Evolutionary conservation across 2,329 filamentous ascomycete genomes (phyloP), one percentile per base, ranked within the genome.

Genomic region (Nigrospora sphaerica): DNA sequence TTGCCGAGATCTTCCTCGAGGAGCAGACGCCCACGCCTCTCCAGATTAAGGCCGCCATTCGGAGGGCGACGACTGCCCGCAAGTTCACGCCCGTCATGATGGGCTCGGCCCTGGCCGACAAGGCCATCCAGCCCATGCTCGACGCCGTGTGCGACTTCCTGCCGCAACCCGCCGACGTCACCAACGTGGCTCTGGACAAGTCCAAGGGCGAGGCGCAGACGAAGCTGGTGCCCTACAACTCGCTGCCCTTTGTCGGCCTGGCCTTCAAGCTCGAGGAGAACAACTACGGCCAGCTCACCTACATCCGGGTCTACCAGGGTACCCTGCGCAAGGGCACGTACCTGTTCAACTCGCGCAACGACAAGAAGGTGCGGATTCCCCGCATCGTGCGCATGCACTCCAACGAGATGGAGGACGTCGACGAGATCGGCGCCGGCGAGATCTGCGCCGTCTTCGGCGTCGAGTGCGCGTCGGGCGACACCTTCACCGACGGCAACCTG

Each of bases 201-300:
- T 81, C 83, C 62, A 81, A 86, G 58, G 74, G 74, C 38, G 93
- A 98, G 67, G 80, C 83, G 42, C 77, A 83, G 3, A 91, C 95
- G 49, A 86, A 92, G 64, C 80, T 98, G 46, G 82, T 96, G 16
- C 90, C 92, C 2, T 96, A 97, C 73, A 93, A 95, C 69, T 86
- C 88, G 18, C 75, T 95, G 19, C 93, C 93, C 0, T 96, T 97
- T 61, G 90, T 96, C 46, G 93, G 93, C 42, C 77, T 98, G 52
- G 93, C 93, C 11, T 98, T 98, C 77, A 98, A 98, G 77, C 82
- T 98, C 18, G 93, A 98, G 75, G 93, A 98, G 71, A 95, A 92
- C 71, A 96, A 95, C 66, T 98, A 95, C 60, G 93, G 93, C 38
- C 93, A 98, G 69, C 80, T 98, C 62, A 98, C 93, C 46, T 98